Evolutionary conservation across 768 basidiomycete genomes (phyloP), one percentile per base, ranked within the genome.

Genomic region (Cystoderma amianthinum): DNA sequence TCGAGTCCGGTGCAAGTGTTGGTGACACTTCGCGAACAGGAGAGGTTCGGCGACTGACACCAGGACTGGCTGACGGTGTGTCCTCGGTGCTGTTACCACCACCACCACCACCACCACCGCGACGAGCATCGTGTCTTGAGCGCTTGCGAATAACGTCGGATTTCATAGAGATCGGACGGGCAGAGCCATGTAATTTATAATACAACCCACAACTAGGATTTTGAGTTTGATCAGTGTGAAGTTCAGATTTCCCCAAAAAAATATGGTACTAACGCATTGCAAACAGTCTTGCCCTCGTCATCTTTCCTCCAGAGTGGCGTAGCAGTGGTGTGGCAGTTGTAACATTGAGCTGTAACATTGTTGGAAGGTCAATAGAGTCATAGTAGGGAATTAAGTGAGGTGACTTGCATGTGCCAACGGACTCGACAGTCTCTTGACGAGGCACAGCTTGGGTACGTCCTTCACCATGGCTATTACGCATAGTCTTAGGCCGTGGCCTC

Each of bases 281-380:
- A 91, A 30, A 91, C 85, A 0, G 88, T 91, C 68, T 87, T 87
- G 41, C 88, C 88, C 61, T 90, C 89, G 51, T 90, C 87, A 51
- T 91, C 89, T 62, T 91, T 91, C 47, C 88, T 75, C 88, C 88
- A 91, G 30, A 91, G 74, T 10, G 89, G 89, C 4, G 88, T 90
- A 11, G 87, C 85, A 2, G 85, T 90, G 17, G 89, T 91, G 54
- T 89, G 84, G 65, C 88, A 91, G 54, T 90, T 91, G 63, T 82
- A 88, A 65, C 88, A 92, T 68, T 89, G 86, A 2, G 87, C 88
- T 72, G 70, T 58, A 44, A 59, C 48, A 21, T 46, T 43, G 39
- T 46, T 48, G 58, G 16, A 53, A 51, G 57, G 57, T 38, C 55
- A 57, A 54, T 54, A 51, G 47, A 46, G 53, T 7, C 16, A 55